Evolutionary conservation across 352 stramenopile species (phyloP).

Genomic region (Blastocystis sp.): DNA sequence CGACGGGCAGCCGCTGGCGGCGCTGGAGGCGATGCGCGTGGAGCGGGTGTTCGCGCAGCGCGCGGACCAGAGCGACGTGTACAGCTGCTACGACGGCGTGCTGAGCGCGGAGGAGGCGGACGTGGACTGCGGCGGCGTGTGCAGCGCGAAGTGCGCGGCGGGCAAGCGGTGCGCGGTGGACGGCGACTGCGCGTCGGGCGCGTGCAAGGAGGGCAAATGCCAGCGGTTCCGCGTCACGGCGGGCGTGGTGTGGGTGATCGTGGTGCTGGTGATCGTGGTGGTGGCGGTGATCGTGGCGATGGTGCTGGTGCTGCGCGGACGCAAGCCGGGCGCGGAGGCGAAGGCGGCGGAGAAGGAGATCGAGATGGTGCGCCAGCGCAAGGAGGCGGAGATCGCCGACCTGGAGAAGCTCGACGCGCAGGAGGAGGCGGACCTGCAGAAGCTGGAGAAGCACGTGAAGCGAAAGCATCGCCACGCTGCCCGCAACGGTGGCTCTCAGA

Average conservation of each 20-base stretch:
- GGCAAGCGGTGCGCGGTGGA: background rate
- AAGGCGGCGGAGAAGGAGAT: slow-evolving; percentile 40
- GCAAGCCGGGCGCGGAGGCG: background rate
- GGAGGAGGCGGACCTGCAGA: slow-evolving; percentile 23
- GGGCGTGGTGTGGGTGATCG: background rate
- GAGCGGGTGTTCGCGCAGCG: background rate
- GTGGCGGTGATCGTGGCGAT: background rate
- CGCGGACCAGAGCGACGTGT: slow-evolving; percentile 6
- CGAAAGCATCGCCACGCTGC: background rate
- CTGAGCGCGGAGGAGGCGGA: slow-evolving; percentile 16
- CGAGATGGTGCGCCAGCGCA: slow-evolving; percentile 42
- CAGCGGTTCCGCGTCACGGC: background rate
- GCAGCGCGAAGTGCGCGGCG: background rate
- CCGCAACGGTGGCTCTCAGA: no score
- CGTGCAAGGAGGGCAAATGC: slow-evolving; percentile 28
- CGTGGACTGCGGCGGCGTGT: slow-evolving; percentile 60
- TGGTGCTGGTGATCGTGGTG: slow-evolving; percentile 15
- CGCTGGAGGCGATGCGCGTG: background rate
- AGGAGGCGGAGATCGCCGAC: background rate
- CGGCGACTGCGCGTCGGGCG: slow-evolving; percentile 27
- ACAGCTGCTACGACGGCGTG: slow-evolving; percentile 43
- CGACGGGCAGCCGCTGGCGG: background rate
- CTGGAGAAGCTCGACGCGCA: slow-evolving; percentile 45
- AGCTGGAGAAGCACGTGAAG: slow-evolving; percentile 22
- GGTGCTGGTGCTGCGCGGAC: background rate